These are phyloP conservation scores for Nosema muscidifuracis DNA, from an alignment of 371 early-diverging fungal species.

Conservation along the genomic window DNA sequence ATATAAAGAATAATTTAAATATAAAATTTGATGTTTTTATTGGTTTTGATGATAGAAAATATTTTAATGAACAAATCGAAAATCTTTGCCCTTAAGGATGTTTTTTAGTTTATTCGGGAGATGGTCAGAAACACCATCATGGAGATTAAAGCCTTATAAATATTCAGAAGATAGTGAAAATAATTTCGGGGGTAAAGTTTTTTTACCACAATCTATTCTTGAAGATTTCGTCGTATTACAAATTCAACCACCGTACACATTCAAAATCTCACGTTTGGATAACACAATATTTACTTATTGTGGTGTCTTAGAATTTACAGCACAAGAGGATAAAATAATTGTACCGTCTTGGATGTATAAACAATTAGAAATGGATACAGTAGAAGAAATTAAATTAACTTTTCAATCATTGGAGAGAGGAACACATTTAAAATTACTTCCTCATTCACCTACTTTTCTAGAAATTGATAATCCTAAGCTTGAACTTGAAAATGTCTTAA, in stretches of 20 bases:
- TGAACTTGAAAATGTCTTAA: conserved; percentile 89
- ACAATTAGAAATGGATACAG: conserved; percentile 70
- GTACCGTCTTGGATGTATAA: conserved; percentile 97
- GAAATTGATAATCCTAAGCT: conserved; percentile 92
- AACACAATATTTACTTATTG: conserved; percentile 69
- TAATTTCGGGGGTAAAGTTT: conserved; percentile 61
- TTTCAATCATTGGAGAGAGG: conserved; percentile 76
- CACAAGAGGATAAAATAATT: conserved; percentile 84
- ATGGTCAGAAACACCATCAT: conserved; percentile 24
- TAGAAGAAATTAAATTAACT: conserved; percentile 71
- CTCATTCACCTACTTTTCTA: conserved; percentile 88
- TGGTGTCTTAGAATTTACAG: conserved; percentile 95
- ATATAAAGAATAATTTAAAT: too few relatives aligned
- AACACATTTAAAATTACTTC: conserved; percentile 84
- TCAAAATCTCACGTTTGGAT: conserved; percentile 59
- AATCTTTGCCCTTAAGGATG: conserved; percentile 31
- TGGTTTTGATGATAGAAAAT: neutral
- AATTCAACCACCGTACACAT: conserved; percentile 61
- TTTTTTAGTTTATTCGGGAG: conserved; percentile 47
- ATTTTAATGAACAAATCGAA: neutral
- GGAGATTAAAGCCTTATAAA: conserved; percentile 57
- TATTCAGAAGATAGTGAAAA: conserved; percentile 45
- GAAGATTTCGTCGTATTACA: conserved; percentile 53
- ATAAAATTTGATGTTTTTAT: too few relatives aligned
- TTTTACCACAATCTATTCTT: conserved; percentile 58